These are phyloP conservation scores for Hymenotorrendiella dingleyae DNA, from an alignment of 2,329 filamentous ascomycete genomes.

Conservation along the genomic window DNA sequence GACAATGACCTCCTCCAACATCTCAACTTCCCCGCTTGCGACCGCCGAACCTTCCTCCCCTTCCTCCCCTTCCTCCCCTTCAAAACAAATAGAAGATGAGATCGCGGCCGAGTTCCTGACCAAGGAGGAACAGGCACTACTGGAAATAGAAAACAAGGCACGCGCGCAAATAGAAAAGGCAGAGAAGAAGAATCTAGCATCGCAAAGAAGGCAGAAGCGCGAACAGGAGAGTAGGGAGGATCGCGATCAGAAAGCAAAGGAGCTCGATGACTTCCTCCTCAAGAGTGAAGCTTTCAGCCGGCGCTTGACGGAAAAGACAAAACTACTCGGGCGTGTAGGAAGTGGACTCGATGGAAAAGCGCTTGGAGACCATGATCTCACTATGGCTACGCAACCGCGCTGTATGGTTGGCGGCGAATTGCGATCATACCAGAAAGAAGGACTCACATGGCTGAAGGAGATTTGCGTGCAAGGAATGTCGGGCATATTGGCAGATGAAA, in stretches of 20 bases:
- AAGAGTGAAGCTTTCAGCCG: conserved; percentile 57
- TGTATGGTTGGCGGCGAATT: conserved; percentile 83
- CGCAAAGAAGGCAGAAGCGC: conserved; percentile 4
- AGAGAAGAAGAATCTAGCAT: conserved; percentile 1
- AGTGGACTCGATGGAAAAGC: conserved; percentile 54
- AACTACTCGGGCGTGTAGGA: conserved; percentile 56
- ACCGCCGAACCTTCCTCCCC: not conserved
- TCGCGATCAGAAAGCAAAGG: conserved; percentile 50
- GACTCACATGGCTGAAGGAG: conserved; percentile 82
- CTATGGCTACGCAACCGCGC: conserved; percentile 79
- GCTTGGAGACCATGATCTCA: conserved; percentile 59
- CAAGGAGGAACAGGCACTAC: conserved; percentile 4
- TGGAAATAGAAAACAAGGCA: conserved; percentile 3
- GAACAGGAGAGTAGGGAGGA: conserved; percentile 31
- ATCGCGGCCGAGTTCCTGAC: conserved; percentile 1
- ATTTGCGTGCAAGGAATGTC: conserved; percentile 61
- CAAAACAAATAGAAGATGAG: conserved; percentile 1
- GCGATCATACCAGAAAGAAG: conserved; percentile 91
- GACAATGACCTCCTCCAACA: not conserved
- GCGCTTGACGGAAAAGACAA: conserved; percentile 58
- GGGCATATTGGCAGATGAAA: conserved; percentile 53
- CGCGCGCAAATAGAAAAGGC: not conserved
- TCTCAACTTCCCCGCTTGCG: not conserved
- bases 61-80: conserved; percentile 3
- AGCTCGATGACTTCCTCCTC: conserved; percentile 52